phyloP scores from a whole-genome alignment of 306 rosid species.

The Sphenostylis stenocarpa region DNA sequence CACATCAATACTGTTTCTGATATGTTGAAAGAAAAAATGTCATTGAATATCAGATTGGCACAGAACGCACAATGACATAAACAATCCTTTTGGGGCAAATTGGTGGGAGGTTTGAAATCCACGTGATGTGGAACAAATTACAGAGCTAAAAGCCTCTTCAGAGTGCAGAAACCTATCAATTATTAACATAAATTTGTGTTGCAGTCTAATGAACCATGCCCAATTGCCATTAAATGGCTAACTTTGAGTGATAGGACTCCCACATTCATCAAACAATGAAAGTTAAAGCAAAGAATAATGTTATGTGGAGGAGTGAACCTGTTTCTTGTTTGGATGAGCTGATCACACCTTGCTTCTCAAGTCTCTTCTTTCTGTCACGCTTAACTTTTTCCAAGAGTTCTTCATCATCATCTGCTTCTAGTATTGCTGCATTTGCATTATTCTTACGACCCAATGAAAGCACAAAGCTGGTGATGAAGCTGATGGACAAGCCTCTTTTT shows the following conservation, averaged over 20 bases:
- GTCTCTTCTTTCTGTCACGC: slow-evolving; percentile 82
- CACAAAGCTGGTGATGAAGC: slow-evolving; percentile 53
- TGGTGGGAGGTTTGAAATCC: too few relatives aligned
- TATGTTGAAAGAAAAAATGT: too few relatives aligned
- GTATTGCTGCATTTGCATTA: slow-evolving; percentile 72
- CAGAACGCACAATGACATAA: too few relatives aligned
- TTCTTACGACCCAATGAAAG: slow-evolving; percentile 49
- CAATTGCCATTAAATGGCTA: background rate
- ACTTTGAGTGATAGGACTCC: background rate
- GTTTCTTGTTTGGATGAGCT: slow-evolving; percentile 74
- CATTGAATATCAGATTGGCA: too few relatives aligned
- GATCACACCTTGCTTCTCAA: slow-evolving; percentile 77
- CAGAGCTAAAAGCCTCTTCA: too few relatives aligned
- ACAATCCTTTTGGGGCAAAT: too few relatives aligned
- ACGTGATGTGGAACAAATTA: too few relatives aligned
- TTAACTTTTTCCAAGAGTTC: slow-evolving; percentile 89
- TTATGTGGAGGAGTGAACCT: slow-evolving; percentile 40
- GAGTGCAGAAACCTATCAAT: too few relatives aligned
- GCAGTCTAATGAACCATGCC: background rate
- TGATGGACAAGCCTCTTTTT: slow-evolving; percentile 60
- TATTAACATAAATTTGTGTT: too few relatives aligned
- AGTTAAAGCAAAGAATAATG: background rate
- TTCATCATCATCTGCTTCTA: slow-evolving; percentile 90
- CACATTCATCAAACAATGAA: slow-evolving; percentile 7
- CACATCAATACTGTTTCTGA: too few relatives aligned